These are phyloP conservation scores for Marasmius sp. DNA, from an alignment of 1,284 basidiomycete genomes.

Conservation along the genomic window DNA sequence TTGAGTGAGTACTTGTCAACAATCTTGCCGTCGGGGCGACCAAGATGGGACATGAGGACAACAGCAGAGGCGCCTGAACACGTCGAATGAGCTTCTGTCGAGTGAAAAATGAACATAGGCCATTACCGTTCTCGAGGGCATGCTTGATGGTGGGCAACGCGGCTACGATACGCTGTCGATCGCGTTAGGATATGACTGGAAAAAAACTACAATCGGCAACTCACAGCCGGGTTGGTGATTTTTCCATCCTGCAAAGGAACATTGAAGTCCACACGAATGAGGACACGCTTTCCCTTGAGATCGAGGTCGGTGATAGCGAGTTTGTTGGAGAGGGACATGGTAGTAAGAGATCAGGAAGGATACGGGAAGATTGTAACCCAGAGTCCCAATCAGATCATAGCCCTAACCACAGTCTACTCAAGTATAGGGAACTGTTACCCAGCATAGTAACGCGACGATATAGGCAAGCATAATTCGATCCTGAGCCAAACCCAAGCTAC, in stretches of 20 bases:
- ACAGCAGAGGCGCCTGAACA: slow-evolving; percentile 77
- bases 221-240: slow-evolving; percentile 95
- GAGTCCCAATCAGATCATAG: not conserved
- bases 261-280: slow-evolving; percentile 98
- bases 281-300: slow-evolving; percentile 88
- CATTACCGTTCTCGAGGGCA: slow-evolving; percentile 83
- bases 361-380: not conserved
- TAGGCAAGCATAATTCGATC: no score
- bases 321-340: slow-evolving; percentile 96
- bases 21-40: slow-evolving; percentile 93
- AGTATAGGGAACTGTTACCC: no score
- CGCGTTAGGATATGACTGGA: slow-evolving; percentile 12
- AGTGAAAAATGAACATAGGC: slow-evolving; percentile 3
- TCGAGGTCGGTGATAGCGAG: slow-evolving; percentile 90
- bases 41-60: slow-evolving; percentile 97
- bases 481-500: no score
- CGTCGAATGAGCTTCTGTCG: slow-evolving; percentile 8
- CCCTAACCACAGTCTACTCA: not conserved
- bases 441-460: no score
- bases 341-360: slow-evolving; percentile 25
- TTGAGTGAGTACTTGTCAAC: slow-evolving; percentile 91
- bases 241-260: slow-evolving; percentile 88
- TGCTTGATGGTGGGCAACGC: slow-evolving; percentile 96
- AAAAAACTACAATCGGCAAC: slow-evolving; percentile 27
- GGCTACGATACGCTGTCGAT: slow-evolving; percentile 85